Evolutionary conservation across 805 yeast genomes (phyloP).

Genomic region (Candida ovalis): DNA sequence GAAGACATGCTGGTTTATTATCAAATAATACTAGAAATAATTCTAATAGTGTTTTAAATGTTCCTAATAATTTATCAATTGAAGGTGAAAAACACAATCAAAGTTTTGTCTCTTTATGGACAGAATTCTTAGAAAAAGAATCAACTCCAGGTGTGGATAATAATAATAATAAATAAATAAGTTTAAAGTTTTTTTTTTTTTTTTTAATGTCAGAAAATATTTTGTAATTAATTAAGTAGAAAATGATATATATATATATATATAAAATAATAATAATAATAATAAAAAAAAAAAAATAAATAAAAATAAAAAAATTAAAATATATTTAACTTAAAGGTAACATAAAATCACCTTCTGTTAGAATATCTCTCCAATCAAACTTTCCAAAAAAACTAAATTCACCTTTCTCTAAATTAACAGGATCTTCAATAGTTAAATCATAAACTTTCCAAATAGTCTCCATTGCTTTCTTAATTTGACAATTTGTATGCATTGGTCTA

Average conservation of each 20-base stretch:
- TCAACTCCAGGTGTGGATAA: conserved; percentile 34
- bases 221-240: not conserved
- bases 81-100: conserved; percentile 24
- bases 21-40: conserved; percentile 21
- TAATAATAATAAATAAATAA: not conserved
- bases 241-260: not conserved
- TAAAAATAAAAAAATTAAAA: not conserved
- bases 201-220: not conserved
- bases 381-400: not conserved
- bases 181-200: not conserved
- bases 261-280: not conserved
- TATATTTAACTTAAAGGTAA: conserved; percentile 17
- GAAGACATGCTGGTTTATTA: conserved; percentile 68
- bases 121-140: conserved; percentile 74
- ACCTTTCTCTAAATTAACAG: conserved; percentile 4
- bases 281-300: not conserved
- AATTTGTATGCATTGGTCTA: conserved; percentile 29
- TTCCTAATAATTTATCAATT: conserved; percentile 18
- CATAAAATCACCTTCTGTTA: conserved; percentile 21
- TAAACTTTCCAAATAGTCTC: conserved; percentile 28
- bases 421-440: conserved; percentile 19
- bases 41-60: conserved; percentile 31
- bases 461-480: conserved; percentile 21
- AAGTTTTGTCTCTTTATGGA: conserved; percentile 67
- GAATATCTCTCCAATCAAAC: conserved; percentile 30